phyloP scores from a whole-genome alignment of 805 yeast species.

The Ascoidea asiatica region DNA sequence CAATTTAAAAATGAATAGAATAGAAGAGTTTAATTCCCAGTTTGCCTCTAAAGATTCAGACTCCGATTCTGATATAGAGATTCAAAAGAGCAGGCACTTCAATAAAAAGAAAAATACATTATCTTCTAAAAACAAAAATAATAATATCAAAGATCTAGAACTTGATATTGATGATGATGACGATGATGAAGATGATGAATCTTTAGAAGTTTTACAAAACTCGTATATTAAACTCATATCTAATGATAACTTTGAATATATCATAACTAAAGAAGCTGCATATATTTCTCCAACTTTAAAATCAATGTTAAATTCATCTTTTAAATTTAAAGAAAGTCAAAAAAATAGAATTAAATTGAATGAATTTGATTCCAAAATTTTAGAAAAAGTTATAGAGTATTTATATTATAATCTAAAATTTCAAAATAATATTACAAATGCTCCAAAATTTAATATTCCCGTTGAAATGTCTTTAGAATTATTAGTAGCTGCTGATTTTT shows the following conservation, averaged over 20 bases:
- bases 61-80: no score
- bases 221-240: no score
- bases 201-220: no score
- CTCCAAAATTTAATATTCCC: conserved; percentile 84
- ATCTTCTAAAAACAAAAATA: no score
- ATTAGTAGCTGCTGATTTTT: conserved; percentile 83
- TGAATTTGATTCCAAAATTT: conserved; percentile 54
- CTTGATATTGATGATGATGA: no score
- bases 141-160: no score
- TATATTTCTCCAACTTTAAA: conserved; percentile 10
- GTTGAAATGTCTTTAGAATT: conserved; percentile 89
- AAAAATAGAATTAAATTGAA: conserved; percentile 6
- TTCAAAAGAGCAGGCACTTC: no score
- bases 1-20: no score
- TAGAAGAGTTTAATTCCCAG: no score
- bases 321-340: conserved; percentile 9
- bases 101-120: no score
- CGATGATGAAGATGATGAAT: no score
- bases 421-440: conserved; percentile 31
- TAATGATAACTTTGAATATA: conserved; percentile 10
- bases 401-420: conserved; percentile 64
- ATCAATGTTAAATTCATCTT: conserved; percentile 9
- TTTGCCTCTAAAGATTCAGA: no score
- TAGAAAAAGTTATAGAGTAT: conserved; percentile 78
- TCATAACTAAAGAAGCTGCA: conserved; percentile 8